These are phyloP conservation scores for Sporothrix variecibatus DNA, from an alignment of 2,329 filamentous ascomycete species.

Conservation along the genomic window DNA sequence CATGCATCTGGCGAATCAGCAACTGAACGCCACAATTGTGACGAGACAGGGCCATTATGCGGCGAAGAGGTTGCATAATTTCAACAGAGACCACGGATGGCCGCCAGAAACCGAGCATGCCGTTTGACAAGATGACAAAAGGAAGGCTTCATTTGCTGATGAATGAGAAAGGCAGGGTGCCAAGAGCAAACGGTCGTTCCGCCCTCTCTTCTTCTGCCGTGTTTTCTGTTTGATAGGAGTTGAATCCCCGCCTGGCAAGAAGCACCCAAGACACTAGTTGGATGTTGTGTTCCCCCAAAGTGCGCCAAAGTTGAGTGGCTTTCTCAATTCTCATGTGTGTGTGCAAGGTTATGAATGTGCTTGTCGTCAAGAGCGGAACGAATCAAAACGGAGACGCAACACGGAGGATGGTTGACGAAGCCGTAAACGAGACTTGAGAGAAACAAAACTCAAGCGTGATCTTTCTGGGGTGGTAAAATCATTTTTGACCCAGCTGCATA, in stretches of 20 bases:
- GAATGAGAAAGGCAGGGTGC: neutral
- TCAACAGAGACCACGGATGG: neutral
- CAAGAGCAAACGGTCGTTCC: neutral
- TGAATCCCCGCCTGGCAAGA: neutral
- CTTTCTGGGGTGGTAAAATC: too few relatives aligned
- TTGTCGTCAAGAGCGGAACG: too few relatives aligned
- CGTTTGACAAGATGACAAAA: neutral
- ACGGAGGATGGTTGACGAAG: too few relatives aligned
- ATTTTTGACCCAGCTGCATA: too few relatives aligned
- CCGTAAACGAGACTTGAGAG: too few relatives aligned
- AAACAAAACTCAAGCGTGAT: too few relatives aligned
- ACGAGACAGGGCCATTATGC: neutral
- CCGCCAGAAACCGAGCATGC: neutral
- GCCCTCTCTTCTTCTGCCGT: neutral
- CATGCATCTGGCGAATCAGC: neutral
- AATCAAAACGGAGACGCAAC: too few relatives aligned
- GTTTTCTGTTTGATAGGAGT: too few relatives aligned
- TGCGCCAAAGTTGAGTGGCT: too few relatives aligned
- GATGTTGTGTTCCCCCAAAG: neutral
- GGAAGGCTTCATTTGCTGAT: neutral
- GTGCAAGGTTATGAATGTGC: too few relatives aligned
- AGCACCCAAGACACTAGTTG: neutral
- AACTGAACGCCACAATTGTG: conserved; percentile 1
- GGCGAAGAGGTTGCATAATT: neutral
- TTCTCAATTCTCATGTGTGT: too few relatives aligned